Evolutionary conservation across 2,329 filamentous ascomycete genomes (phyloP), one percentile per base, ranked within the genome.

Genomic region (Bipolaris cookei): DNA sequence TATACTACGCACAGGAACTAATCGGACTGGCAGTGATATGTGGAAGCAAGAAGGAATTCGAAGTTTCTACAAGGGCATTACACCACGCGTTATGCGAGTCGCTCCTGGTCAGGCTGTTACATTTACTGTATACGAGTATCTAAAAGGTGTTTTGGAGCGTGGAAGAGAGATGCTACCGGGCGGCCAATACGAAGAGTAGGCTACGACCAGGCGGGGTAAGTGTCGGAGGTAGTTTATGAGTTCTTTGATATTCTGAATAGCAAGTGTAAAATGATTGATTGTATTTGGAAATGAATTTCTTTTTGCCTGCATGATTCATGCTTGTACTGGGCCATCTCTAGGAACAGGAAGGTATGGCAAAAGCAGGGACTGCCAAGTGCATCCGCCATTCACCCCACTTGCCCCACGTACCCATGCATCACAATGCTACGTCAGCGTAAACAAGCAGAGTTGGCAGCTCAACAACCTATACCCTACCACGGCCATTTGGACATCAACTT

Each of bases 1-100:
- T 7, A 14, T 11, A 4, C 11, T 11, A 21, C 30, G 23, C 37
- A 32, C 35, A 4, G 10, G 6, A 35, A 20, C 64, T 71, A 35
- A 70, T 46, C n/a, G 16, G 2, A 23, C 1, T 35, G 49, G 13
- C 10, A 78, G 74, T 47, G 76, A 80, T 39, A 82, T 83, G 80
- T 82, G 80, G 78, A 91, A 90, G 72, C 91, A 96, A 81, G 95
- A 99, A 80, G 95, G 95, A 34, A 83, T 94, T 67, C 88, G 92
- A 70, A 95, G 95, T 45, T 99, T 99, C 80, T 99, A 97, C 84
- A 98, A 98, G 85, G 95, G 95, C 70, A 99, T 99, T 79, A 99
- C 95, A 44, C 95, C 95, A 6, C 87, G 95, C 69, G 90, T 99
- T 67, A 98, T 98, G 92, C 88, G 95, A 72, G 95, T 99, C 51